A percentile compares a stretch with the other conserved stretches of the same genome.
Evolutionary conservation across 768 basidiomycete species (phyloP).

Genomic region (Collybiopsis confluens): DNA sequence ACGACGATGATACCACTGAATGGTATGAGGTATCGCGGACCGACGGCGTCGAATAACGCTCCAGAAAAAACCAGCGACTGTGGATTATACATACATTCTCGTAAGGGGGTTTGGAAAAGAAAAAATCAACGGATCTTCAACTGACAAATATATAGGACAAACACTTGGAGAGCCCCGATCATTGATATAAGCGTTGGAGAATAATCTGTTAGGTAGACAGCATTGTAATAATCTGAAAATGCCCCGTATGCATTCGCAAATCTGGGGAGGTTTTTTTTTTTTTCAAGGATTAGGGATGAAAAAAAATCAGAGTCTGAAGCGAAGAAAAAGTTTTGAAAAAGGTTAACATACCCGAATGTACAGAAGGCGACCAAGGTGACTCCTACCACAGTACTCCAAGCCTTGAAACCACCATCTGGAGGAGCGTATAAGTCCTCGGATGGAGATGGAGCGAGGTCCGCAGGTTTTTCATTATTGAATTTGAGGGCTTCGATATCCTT

Average conservation of each 20-base stretch:
- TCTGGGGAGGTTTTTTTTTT: no score
- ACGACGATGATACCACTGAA: conserved; percentile 17
- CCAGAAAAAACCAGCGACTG: conserved; percentile 18
- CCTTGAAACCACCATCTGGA: conserved; percentile 7
- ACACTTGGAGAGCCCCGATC: conserved; percentile 26
- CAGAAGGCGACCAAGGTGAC: conserved; percentile 3
- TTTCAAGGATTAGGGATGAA: neutral
- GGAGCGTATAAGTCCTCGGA: neutral
- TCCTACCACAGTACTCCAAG: conserved; percentile 7
- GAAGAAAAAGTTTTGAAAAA: neutral
- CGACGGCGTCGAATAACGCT: conserved; percentile 20
- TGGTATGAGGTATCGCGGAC: conserved; percentile 19
- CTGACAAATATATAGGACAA: conserved; percentile 19
- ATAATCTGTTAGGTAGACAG: conserved; percentile 21
- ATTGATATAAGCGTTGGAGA: conserved; percentile 23
- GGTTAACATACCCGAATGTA: conserved; percentile 11
- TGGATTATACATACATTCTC: neutral
- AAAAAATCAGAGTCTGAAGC: neutral
- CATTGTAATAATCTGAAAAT: conserved; percentile 29
- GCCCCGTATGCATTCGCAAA: conserved; percentile 30
- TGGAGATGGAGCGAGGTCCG: neutral
- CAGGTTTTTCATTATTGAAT: neutral
- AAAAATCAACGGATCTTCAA: neutral
- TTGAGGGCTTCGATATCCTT: neutral
- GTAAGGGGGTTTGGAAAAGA: neutral